Base-by-base conservation (phyloP, 2,329 filamentous ascomycete genomes). In the Paecilomyces sp. region DNA sequence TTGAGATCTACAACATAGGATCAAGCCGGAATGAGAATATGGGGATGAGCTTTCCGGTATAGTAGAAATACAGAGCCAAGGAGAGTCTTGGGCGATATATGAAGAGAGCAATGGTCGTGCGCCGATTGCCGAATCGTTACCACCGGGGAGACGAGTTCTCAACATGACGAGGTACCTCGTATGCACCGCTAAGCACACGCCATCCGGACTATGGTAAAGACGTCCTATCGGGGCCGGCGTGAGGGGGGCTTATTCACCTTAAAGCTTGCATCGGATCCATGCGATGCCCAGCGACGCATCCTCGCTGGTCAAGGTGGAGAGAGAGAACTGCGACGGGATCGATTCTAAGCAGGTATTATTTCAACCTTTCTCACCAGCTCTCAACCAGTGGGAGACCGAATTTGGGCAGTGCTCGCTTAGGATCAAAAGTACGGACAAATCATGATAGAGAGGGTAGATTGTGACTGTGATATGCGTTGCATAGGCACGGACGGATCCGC, bases 401-500 rank as follows among this genome's bases (percentile, higher is more conserved):
- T 9, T 28, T 25, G 24, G 15, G n/a, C 22, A 25, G 11, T 15
- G 8, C 22, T 53, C 22, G 8, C 22, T 30, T 25, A 3, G n/a
- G 51, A 53, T 30, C 51, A 57, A 28, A 47, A 57, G 56, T 33
- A 24, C 25, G 56, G n/a, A 15, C 36, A 18, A 57, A 34, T 47
- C 41, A 34, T 25, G 7, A 64, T 70, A 67, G 66, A 61, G 64
- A 64, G 58, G 11, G 55, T 58, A 41, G 47, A 59, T 50, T 69
- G 71, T 72, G 70, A 74, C 57, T 72, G 71, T 73, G 71, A 73
- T 64, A 57, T 41, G 51, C 3, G 33, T 61, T 72, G 71, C 70
- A 72, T 53, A 28, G 51, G 51, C 22, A 30, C 51, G 13, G 28
- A 53, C 65, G 57, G 56, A 11, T 34, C 58, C 64, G 64, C 62